These are phyloP conservation scores for Inga laurina DNA, from an alignment of 306 rosid genomes.

Conservation along the genomic window DNA sequence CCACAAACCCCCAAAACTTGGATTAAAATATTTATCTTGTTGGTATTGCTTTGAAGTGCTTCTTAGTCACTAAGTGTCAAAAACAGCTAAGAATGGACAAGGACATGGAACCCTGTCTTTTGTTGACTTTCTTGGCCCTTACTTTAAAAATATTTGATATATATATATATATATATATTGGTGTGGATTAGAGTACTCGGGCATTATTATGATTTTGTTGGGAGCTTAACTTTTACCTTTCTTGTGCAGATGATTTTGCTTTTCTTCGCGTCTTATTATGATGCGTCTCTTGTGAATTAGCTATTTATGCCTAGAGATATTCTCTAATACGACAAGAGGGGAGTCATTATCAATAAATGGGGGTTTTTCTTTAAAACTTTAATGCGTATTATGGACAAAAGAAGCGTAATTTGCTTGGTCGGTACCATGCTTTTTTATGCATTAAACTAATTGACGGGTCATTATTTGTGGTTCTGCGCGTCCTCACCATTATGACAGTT, in stretches of 20 bases:
- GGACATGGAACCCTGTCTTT: conserved; percentile 75
- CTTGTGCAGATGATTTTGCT: conserved; percentile 47
- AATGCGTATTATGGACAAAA: conserved; percentile 50
- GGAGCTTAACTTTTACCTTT: conserved; percentile 38
- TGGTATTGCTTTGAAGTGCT: conserved; percentile 55
- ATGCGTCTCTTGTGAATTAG: conserved; percentile 46
- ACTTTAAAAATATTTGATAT: conserved; percentile 27
- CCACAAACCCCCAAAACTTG: conserved; percentile 26
- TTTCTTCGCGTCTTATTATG: conserved; percentile 50
- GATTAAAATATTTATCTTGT: conserved; percentile 35
- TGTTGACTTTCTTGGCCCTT: conserved; percentile 53
- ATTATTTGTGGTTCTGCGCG: conserved; percentile 45
- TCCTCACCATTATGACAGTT: conserved; percentile 44
- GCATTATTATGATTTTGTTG: conserved; percentile 21
- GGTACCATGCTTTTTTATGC: conserved; percentile 27
- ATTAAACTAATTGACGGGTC: conserved; percentile 42
- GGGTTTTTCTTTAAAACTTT: conserved; percentile 33
- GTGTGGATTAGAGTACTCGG: conserved; percentile 28
- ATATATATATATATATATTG: not conserved
- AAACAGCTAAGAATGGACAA: conserved; percentile 78
- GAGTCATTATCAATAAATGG: conserved; percentile 63
- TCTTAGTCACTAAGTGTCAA: conserved; percentile 58
- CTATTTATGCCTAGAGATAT: conserved; percentile 60
- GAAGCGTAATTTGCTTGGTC: conserved; percentile 49
- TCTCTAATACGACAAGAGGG: conserved; percentile 55